Base-by-base conservation (phyloP, 1,139 yeast species). In the Suhomyces bolitotheri region DNA sequence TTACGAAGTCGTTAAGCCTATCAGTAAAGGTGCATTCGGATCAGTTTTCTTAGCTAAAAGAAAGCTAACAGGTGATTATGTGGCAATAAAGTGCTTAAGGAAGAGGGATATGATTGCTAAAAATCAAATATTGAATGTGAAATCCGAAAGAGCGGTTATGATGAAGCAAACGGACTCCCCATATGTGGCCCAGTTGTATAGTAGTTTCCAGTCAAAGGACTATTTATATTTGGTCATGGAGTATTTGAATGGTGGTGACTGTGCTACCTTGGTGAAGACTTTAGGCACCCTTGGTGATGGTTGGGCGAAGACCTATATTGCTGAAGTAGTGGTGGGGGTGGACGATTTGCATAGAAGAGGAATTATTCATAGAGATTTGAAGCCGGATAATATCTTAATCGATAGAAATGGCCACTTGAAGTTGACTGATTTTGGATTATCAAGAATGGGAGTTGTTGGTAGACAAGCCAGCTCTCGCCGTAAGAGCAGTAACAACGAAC, bases 21-120 rank as follows among this genome's bases (percentile, higher is more conserved):
- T 94, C 35, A 86, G 96, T 54, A 87, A 88, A 54, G 99, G 99
- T 21, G 98, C 99, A 0, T 94, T 90, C 68, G 98, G 98, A 0
- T 84, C 95, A 25, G 99, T 94, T 1, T 92, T 82, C 55, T 66
- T 94, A 12, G 92, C 96, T 0, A 78, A 82, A 45, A 76, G 94
- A 49, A 82, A 80, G 49, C 60, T 84, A 10, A 92, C 97, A 0
- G 97, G 97, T 2, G 98, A 94, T 45, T 86, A 89, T 56, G 94
- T 86, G 49, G 98, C 99, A 1, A 89, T 94, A 42, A 94, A 94
- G 57, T 94, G 90, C n/a, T 66, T 94, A 44, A 86, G 83, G 49
- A 94, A 94, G 58, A 77, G 95, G 5, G 98, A 92, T 58, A 92
- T 94, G 97, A 82, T 92, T 45, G 94, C 96, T 2, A 92, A 92